These are phyloP conservation scores for Eucalyptus marginata DNA, from an alignment of 345 rosid species.

Conservation along the genomic window DNA sequence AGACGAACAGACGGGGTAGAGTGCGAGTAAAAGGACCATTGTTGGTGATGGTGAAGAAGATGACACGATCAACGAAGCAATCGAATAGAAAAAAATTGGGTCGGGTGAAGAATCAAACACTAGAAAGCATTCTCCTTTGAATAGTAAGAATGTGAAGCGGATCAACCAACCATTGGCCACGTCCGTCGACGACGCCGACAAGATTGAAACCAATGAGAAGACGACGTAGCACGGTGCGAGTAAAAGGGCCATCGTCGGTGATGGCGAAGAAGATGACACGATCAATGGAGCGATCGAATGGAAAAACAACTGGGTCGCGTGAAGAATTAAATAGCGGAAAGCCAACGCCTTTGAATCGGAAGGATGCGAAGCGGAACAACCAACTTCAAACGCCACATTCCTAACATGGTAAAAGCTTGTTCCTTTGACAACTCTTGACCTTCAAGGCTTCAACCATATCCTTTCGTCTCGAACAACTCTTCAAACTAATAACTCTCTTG, in stretches of 20 bases:
- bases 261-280: background rate
- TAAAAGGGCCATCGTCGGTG: background rate
- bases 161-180: background rate
- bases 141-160: no score
- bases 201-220: background rate
- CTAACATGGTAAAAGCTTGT: background rate
- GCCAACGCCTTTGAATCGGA: background rate
- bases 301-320: background rate
- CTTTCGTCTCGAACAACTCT: background rate
- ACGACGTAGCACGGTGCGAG: background rate
- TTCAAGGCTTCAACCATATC: background rate
- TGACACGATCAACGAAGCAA: no score
- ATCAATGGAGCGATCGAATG: background rate
- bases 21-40: no score
- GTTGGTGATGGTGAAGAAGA: no score
- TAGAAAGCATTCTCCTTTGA: no score
- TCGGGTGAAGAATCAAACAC: no score
- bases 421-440: background rate
- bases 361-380: background rate
- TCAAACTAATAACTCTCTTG: background rate
- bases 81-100: no score
- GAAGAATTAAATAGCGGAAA: background rate
- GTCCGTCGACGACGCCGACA: background rate
- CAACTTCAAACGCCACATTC: background rate
- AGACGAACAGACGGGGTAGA: no score